These are phyloP conservation scores for Williopsis jadinii DNA, from an alignment of 1,139 yeast genomes.

Conservation along the genomic window DNA sequence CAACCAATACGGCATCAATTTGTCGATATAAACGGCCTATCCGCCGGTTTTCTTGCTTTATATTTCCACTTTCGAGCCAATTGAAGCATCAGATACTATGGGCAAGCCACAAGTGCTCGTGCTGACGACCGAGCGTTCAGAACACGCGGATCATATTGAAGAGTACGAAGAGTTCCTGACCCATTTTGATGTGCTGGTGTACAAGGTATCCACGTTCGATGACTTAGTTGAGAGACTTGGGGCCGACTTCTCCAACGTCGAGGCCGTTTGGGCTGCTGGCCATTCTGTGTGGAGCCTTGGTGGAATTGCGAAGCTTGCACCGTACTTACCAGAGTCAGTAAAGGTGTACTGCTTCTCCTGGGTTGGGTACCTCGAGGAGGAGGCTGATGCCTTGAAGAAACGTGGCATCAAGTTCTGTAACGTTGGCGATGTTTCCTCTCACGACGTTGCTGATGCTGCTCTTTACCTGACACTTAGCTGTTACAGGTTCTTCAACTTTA, in stretches of 20 bases:
- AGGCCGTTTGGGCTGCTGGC: constrained; percentile 63
- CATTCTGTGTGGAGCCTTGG: constrained; percentile 46
- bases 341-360: constrained; percentile 59
- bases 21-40: too few relatives aligned
- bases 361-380: constrained; percentile 45
- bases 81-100: constrained; percentile 1
- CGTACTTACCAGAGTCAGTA: constrained; percentile 43
- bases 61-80: too few relatives aligned
- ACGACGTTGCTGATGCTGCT: constrained; percentile 54
- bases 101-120: constrained; percentile 22
- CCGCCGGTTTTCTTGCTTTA: too few relatives aligned
- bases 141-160: constrained; percentile 20
- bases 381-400: constrained; percentile 40
- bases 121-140: constrained; percentile 20
- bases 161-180: constrained; percentile 20
- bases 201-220: constrained; percentile 34
- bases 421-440: constrained; percentile 19
- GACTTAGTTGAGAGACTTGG: constrained; percentile 25
- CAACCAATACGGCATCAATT: too few relatives aligned
- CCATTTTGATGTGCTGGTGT: constrained; percentile 21
- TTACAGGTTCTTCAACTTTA: constrained; percentile 52
- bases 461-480: constrained; percentile 52
- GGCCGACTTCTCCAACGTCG: constrained; percentile 27
- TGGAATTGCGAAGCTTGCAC: constrained; percentile 43
- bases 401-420: constrained; percentile 17